These are phyloP conservation scores for Komagataella ulmi DNA, from an alignment of 805 yeast genomes.

Conservation along the genomic window DNA sequence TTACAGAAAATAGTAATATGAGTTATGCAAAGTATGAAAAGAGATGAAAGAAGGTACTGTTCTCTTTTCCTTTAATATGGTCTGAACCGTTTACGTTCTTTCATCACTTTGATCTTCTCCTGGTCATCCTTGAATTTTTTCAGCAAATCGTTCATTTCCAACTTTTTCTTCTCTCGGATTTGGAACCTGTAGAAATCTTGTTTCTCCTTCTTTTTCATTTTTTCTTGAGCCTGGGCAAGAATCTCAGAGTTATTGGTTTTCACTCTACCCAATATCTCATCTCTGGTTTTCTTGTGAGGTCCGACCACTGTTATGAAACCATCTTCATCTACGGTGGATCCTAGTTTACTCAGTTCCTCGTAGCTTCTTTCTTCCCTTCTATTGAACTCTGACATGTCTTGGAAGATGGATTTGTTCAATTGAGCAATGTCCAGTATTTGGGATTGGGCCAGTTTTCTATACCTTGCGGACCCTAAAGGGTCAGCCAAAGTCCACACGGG, in stretches of 20 bases:
- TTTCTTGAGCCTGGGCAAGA: slow-evolving; percentile 23
- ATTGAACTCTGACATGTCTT: slow-evolving; percentile 55
- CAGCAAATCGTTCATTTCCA: slow-evolving; percentile 80
- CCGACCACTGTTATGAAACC: slow-evolving; percentile 90
- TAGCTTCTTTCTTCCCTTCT: slow-evolving; percentile 50
- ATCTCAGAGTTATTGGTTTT: slow-evolving; percentile 12
- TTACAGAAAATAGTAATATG: not conserved
- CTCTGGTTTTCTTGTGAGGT: slow-evolving; percentile 69
- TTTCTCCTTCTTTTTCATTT: slow-evolving; percentile 63
- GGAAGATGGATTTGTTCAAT: slow-evolving; percentile 43
- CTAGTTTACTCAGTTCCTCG: slow-evolving; percentile 40
- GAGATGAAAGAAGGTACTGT: not conserved
- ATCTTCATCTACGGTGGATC: slow-evolving; percentile 72
- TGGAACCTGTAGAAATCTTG: slow-evolving; percentile 93
- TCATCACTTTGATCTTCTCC: slow-evolving; percentile 67
- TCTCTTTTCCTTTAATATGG: slow-evolving; percentile 42
- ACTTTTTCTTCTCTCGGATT: slow-evolving; percentile 84
- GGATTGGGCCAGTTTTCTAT: slow-evolving; percentile 23
- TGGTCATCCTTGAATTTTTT: slow-evolving; percentile 84
- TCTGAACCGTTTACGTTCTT: slow-evolving; percentile 68
- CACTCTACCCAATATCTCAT: slow-evolving; percentile 47
- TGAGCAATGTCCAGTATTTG: slow-evolving; percentile 33
- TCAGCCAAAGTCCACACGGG: slow-evolving; percentile 15
- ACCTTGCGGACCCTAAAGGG: slow-evolving; percentile 15
- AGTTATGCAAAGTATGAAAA: not conserved